A percentile compares a stretch with the other conserved stretches of the same genome.
These are phyloP conservation scores for Plectosphaerella sp. DNA, from an alignment of 2,329 filamentous ascomycete species.

Conservation along the genomic window DNA sequence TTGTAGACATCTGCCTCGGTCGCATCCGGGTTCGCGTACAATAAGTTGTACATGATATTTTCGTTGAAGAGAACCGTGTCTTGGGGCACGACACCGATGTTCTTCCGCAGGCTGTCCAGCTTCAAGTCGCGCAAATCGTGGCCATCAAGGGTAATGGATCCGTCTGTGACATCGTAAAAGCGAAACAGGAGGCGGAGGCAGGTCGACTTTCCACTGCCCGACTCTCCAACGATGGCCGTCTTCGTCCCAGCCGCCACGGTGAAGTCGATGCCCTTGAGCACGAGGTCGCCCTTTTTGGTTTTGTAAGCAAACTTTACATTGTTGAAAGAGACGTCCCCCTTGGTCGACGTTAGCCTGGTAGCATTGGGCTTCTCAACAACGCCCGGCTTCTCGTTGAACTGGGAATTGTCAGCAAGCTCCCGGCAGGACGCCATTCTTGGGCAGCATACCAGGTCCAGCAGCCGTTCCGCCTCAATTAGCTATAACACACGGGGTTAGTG, in stretches of 20 bases:
- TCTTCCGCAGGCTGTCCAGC: slow-evolving; percentile 30
- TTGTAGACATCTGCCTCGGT: slow-evolving; percentile 44
- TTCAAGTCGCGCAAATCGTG: slow-evolving; percentile 38
- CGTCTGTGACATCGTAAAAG: slow-evolving; percentile 43
- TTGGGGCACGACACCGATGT: slow-evolving; percentile 41
- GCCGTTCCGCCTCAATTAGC: slow-evolving; percentile 39
- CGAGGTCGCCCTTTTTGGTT: slow-evolving; percentile 26
- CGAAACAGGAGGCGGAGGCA: slow-evolving; percentile 45
- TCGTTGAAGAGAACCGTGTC: slow-evolving; percentile 47
- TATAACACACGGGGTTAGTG: too few relatives aligned
- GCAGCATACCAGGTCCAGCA: slow-evolving; percentile 33
- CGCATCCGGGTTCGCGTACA: slow-evolving; percentile 44
- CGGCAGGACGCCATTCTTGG: too few relatives aligned
- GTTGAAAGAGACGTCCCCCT: slow-evolving; percentile 35
- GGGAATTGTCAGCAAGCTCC: slow-evolving; percentile 9
- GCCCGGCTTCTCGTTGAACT: slow-evolving; percentile 39
- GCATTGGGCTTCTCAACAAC: slow-evolving; percentile 37
- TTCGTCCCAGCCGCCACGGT: slow-evolving; percentile 37
- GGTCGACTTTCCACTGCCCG: slow-evolving; percentile 43
- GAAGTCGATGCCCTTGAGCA: slow-evolving; percentile 35
- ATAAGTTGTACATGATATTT: slow-evolving; percentile 50
- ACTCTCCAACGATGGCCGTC: slow-evolving; percentile 41
- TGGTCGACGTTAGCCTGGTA: slow-evolving; percentile 19
- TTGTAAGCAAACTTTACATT: slow-evolving; percentile 40
- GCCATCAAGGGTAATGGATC: slow-evolving; percentile 40